Evolutionary conservation across 208 protist species (phyloP), one percentile per base, ranked within the genome.

Genomic region (Trypanosomatidae sp.): DNA sequence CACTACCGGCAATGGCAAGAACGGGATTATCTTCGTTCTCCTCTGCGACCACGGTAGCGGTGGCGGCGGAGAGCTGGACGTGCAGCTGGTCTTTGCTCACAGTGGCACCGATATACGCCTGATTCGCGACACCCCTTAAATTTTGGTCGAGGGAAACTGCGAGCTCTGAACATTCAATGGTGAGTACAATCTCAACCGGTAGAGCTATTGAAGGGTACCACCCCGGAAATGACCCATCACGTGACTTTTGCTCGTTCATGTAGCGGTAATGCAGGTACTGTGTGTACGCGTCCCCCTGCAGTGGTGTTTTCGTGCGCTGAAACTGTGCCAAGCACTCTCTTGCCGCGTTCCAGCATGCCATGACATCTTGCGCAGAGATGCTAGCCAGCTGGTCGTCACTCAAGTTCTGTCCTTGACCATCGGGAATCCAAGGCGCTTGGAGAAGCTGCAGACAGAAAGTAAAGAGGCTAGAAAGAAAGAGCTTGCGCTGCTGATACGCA

Each of bases 361-460:
- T 80, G 33, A 73, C 64, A 41, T 80, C 76, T 17, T 69, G 70
- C 39, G 28, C 43, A 9, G 76, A 33, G 12, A 58, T 75, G 2
- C 19, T 56, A 4, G 49, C n/a, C 28, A 80, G 66, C 50, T 76
- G 76, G 12, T 66, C 66, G 19, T 74, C 70, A 28, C 65, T 52
- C 1, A 80, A 9, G 22, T 5, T 56, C 1, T 52, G 44, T 25
- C 39, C 71, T 25, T 28, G 19, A n/a, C 22, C 33, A 0, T 49
- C 55, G 7, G 71, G 68, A 13, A 86, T 39, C 82, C 82, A 83
- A 19, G 78, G 77, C 0, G 77, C 81, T 43, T 74, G 36, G 2
- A 82, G 60, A 44, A 79, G 39, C 10, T 44, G 17, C 1, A 83
- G 30, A 25, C 59, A 76, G 39, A 73, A 74, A 41, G 44, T 46